Conservation (phyloP, 345 rosid species). For the Durio zibethinus region DNA sequence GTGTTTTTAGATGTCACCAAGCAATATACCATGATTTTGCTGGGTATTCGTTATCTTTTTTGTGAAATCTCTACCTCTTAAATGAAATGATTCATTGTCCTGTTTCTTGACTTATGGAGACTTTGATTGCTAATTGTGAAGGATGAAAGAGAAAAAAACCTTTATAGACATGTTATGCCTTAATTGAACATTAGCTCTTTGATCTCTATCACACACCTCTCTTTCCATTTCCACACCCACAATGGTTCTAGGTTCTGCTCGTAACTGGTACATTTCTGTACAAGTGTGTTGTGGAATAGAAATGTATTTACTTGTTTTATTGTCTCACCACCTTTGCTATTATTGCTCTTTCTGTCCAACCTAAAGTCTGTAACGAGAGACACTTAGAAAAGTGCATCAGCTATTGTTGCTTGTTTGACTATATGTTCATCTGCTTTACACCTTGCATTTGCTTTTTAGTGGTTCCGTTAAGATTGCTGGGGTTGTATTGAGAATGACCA, state of each 20-base stretch:
- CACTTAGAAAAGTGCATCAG: conserved; percentile 6
- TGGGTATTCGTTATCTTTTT: neutral
- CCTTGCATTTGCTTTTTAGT: conserved; percentile 11
- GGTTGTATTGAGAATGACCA: neutral
- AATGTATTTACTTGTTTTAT: neutral
- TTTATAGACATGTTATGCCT: neutral
- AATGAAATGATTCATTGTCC: neutral
- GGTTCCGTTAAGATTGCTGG: neutral
- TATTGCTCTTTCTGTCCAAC: neutral
- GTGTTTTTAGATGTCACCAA: neutral
- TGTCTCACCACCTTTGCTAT: neutral
- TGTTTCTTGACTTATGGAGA: neutral
- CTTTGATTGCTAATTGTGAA: neutral
- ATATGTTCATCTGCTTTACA: conserved; percentile 9
- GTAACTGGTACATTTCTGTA: neutral
- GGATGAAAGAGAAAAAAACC: neutral
- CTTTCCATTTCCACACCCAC: neutral
- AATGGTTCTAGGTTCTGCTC: neutral
- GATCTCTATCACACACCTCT: neutral
- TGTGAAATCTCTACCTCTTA: neutral
- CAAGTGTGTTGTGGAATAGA: neutral
- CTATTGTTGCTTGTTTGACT: conserved; percentile 10
- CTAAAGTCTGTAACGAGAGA: conserved; percentile 2
- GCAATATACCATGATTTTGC: neutral
- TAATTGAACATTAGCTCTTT: neutral